Conservation (phyloP, 208 protist species). For the Trypanosoma rangeli region DNA sequence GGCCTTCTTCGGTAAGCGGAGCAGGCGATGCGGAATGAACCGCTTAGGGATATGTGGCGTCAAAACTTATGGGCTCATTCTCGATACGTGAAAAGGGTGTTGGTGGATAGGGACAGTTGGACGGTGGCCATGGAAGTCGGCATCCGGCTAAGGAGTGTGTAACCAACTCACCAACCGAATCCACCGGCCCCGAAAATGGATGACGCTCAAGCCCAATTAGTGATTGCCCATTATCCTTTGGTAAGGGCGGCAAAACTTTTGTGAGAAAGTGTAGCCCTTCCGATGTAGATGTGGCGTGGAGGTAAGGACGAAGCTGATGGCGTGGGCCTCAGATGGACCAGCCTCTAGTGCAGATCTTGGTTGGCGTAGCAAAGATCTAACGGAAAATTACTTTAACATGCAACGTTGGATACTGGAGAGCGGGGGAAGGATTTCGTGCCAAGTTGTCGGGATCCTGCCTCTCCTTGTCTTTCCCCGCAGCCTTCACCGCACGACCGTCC, state of each 20-base stretch:
- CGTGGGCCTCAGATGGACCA: conserved; percentile 6
- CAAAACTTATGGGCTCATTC: background rate
- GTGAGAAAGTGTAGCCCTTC: conserved; percentile 7
- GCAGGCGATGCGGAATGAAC: background rate
- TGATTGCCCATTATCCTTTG: conserved; percentile 9
- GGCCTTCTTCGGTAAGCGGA: background rate
- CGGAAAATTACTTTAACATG: conserved; percentile 4
- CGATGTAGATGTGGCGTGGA: conserved; percentile 8
- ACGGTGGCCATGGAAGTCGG: background rate
- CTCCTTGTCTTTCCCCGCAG: too few relatives aligned
- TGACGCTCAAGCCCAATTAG: conserved; percentile 8
- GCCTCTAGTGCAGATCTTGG: conserved; percentile 6
- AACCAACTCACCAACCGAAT: conserved; percentile 8
- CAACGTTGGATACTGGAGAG: background rate
- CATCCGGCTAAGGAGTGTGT: conserved; percentile 3
- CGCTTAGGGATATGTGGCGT: background rate
- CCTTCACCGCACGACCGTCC: too few relatives aligned
- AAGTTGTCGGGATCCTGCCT: background rate
- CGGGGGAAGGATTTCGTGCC: background rate
- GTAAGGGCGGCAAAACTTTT: conserved; percentile 5
- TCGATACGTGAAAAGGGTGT: background rate
- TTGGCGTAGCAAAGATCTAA: conserved; percentile 7
- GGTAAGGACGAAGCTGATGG: conserved; percentile 8
- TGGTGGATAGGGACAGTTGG: background rate
- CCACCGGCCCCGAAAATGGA: conserved; percentile 7